Evolutionary conservation across 73 alveolate genomes (phyloP).

Genomic region (Stentor coeruleus): DNA sequence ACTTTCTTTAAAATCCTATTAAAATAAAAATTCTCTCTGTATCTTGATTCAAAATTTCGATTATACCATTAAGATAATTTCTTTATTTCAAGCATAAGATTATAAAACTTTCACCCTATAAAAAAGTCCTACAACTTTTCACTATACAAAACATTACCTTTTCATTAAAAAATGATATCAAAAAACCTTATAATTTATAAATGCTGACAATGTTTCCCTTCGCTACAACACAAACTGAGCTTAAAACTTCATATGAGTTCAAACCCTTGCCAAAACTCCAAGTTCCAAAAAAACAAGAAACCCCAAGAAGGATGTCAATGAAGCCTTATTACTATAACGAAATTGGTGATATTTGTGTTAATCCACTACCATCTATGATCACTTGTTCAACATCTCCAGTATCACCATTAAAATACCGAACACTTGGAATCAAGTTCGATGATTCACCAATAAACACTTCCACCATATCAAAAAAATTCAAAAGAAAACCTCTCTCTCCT

Average conservation of each 20-base stretch:
- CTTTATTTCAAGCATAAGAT: too few relatives aligned
- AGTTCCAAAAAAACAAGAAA: too few relatives aligned
- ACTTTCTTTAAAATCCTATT: too few relatives aligned
- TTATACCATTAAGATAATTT: too few relatives aligned
- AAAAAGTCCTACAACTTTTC: too few relatives aligned
- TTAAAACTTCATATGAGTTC: neutral
- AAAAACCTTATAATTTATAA: too few relatives aligned
- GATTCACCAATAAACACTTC: neutral
- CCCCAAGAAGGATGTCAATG: neutral
- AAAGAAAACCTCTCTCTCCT: neutral
- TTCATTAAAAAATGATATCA: too few relatives aligned
- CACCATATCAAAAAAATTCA: neutral
- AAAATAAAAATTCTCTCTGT: too few relatives aligned
- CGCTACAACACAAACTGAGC: neutral
- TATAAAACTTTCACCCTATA: too few relatives aligned
- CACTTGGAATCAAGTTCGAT: neutral
- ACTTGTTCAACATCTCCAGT: constrained; percentile 17
- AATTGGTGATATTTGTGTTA: neutral
- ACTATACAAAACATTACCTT: too few relatives aligned
- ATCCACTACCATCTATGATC: constrained; percentile 1
- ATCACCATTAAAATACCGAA: neutral
- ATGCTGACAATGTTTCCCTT: neutral
- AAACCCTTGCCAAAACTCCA: neutral
- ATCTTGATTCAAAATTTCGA: too few relatives aligned
- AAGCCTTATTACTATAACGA: neutral